Evolutionary conservation across 306 rosid genomes (phyloP).

Genomic region (Crataegus laevigata): DNA sequence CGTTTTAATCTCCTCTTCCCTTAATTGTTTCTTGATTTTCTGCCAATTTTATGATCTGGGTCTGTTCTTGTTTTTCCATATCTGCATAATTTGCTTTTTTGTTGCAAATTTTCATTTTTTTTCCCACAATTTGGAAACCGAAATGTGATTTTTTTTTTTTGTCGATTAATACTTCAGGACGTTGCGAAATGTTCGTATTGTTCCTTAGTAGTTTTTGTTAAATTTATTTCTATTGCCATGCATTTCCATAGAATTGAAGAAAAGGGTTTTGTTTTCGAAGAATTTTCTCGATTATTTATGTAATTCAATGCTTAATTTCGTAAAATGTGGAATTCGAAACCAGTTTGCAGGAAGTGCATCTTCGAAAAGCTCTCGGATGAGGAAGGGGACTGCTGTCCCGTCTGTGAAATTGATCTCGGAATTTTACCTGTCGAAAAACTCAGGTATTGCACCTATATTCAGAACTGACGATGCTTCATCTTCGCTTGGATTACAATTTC

Average conservation of each 20-base stretch:
- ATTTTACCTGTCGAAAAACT: constrained; percentile 82
- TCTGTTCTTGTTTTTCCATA: constrained; percentile 7
- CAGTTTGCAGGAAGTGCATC: constrained; percentile 98
- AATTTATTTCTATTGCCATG: background rate
- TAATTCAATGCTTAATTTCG: constrained; percentile 16
- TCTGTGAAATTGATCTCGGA: constrained; percentile 82
- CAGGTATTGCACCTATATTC: constrained; percentile 37
- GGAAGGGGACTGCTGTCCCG: constrained; percentile 79
- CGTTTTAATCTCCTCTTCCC: background rate
- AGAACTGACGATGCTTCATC: background rate
- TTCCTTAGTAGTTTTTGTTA: background rate
- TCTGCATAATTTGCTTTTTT: constrained; percentile 7
- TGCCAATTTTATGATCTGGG: constrained; percentile 26
- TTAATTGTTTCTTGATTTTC: background rate
- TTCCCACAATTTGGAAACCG: background rate
- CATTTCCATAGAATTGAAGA: background rate
- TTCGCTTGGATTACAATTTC: too few relatives aligned
- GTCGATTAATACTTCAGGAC: background rate
- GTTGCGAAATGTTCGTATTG: background rate
- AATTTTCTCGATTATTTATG: background rate
- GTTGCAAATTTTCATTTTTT: background rate
- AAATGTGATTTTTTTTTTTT: background rate
- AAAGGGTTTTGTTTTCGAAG: background rate
- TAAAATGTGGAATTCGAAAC: constrained; percentile 15
- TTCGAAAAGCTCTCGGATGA: constrained; percentile 77